Conservation (phyloP, 768 basidiomycete genomes). For the Pleurotus citrinopileatus region DNA sequence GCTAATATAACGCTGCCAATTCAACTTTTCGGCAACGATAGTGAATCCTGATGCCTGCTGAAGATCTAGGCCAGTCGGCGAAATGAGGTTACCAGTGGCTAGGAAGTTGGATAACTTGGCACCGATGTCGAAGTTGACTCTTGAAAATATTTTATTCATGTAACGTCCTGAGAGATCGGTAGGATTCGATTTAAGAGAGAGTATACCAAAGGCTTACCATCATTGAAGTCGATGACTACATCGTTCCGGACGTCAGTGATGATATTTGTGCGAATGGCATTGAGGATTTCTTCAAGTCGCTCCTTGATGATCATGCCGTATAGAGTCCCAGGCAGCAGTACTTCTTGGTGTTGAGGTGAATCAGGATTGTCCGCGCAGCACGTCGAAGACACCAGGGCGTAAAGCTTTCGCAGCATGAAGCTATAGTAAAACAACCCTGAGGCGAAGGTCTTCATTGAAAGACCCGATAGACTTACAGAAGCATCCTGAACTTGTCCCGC, state of each 20-base stretch:
- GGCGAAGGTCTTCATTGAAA: not conserved
- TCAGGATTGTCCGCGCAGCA: conserved; percentile 97
- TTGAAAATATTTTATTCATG: conserved; percentile 67
- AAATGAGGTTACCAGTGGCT: conserved; percentile 94
- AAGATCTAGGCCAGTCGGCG: conserved; percentile 92
- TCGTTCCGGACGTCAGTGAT: conserved; percentile 70
- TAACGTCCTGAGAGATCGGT: conserved; percentile 60
- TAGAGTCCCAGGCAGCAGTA: conserved; percentile 86
- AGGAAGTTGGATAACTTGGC: conserved; percentile 89
- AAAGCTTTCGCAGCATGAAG: conserved; percentile 97
- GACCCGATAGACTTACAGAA: conserved; percentile 61
- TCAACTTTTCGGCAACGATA: conserved; percentile 97
- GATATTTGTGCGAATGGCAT: conserved; percentile 68
- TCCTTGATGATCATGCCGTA: conserved; percentile 99
- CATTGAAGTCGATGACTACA: conserved; percentile 81
- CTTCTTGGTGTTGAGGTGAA: conserved; percentile 98
- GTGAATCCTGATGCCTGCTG: conserved; percentile 99
- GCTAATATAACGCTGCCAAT: conserved; percentile 97
- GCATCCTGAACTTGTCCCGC: conserved; percentile 92
- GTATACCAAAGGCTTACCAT: conserved; percentile 52
- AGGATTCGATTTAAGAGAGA: conserved; percentile 3
- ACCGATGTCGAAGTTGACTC: conserved; percentile 91
- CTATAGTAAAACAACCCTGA: conserved; percentile 26
- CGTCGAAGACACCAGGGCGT: conserved; percentile 82
- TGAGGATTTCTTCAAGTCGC: conserved; percentile 86